Base-by-base conservation (phyloP, 257 asterid genomes). In the Linderniella brevidens region DNA sequence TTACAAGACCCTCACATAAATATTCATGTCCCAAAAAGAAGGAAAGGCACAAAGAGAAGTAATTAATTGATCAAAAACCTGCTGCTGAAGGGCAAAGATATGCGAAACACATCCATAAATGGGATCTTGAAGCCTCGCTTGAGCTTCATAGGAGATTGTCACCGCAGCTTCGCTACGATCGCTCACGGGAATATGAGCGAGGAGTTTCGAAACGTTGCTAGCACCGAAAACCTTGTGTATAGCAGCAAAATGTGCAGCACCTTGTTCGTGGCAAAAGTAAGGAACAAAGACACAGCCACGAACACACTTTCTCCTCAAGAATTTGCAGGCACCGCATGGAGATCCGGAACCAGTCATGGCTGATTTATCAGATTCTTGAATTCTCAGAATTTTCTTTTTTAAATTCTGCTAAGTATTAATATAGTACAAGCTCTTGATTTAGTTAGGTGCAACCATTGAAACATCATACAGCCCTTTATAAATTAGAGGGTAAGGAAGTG, bases 261-360 rank as follows among this genome's bases (percentile, higher is more conserved):
- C 90, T 72, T 78, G 75, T 67, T 69, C 84, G 48, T 78, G 79
- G 70, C 81, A 57, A 58, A 75, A 78, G 48, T 78, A 65, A 29
- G 90, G 90, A 3, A 84, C 90, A 53, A 78, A 78, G 25, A 75
- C 90, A 61, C 90, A 78, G 5, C 84, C 90, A 47, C 58, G 54
- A 4, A 55, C 77, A 50, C 90, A 78, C 65, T 75, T 78, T 41
- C 92, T 72, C 46, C 92, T 69, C 63, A 79, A 48, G 67, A 79
- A 79, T 55, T 79, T 79, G 65, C 92, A 79, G 48, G 92, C 92
- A 47, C 92, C 85, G 37, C 92, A 86, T 14, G 96, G 94, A 8
- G 96, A 82, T 18, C 92, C 77, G 10, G 82, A 60, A 35, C 92
- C 79, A 17, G 76, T 68, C 96, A 86, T 81, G 57, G 47, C 49